A percentile compares a stretch with the other conserved stretches of the same genome.
Evolutionary conservation across 2,329 filamentous ascomycete genomes (phyloP).

Genomic region (Chrysosporium keratinophilum): DNA sequence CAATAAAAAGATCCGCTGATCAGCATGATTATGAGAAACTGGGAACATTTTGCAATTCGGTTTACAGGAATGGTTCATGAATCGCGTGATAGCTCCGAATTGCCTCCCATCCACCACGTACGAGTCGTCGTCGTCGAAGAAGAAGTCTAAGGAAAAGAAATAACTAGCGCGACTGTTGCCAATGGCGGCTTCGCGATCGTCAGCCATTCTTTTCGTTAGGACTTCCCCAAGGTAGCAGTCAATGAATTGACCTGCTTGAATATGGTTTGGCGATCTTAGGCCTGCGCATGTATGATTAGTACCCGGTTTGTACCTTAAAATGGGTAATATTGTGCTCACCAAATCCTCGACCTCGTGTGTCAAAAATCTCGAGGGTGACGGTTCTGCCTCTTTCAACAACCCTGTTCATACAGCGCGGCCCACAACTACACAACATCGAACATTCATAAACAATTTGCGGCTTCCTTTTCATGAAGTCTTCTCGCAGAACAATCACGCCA

Average conservation of each 20-base stretch:
- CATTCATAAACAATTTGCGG: constrained; percentile 35
- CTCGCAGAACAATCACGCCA: constrained; percentile 22
- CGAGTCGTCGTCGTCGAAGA: constrained; percentile 22
- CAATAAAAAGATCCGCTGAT: constrained; percentile 36
- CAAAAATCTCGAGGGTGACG: constrained; percentile 35
- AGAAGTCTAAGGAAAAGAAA: constrained; percentile 36
- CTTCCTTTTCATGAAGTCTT: constrained; percentile 25
- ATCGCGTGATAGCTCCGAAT: constrained; percentile 35
- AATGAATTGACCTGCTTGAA: constrained; percentile 37
- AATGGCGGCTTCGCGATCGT: constrained; percentile 29
- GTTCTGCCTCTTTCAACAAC: constrained; percentile 34
- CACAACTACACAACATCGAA: constrained; percentile 30
- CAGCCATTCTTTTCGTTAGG: constrained; percentile 29
- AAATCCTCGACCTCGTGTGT: constrained; percentile 34
- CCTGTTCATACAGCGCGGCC: constrained; percentile 31
- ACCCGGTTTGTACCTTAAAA: neutral
- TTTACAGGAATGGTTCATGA: constrained; percentile 42
- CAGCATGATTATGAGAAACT: constrained; percentile 33
- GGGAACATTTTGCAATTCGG: constrained; percentile 39
- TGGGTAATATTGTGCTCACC: constrained; percentile 20
- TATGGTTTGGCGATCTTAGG: constrained; percentile 30
- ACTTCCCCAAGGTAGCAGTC: constrained; percentile 39
- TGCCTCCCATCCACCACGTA: constrained; percentile 38
- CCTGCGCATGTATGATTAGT: constrained; percentile 21
- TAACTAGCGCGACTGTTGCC: constrained; percentile 29